Conservation (phyloP, 768 basidiomycete genomes). For the Xerocomus brunneocitrinus region DNA sequence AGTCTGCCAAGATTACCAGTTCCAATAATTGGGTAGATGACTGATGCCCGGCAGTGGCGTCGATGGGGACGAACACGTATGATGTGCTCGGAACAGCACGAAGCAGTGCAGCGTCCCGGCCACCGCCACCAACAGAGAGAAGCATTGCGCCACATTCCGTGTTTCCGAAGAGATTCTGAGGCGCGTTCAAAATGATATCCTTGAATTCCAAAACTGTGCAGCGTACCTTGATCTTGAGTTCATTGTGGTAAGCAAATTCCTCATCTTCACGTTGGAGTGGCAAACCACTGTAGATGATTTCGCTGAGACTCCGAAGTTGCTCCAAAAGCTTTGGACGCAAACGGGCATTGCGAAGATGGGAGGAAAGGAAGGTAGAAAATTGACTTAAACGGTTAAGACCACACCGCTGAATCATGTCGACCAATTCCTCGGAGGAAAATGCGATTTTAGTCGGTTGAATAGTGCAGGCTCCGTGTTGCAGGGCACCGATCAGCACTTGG, state of each 20-base stretch:
- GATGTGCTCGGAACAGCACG: slow-evolving; percentile 56
- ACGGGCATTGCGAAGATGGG: slow-evolving; percentile 57
- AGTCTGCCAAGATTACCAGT: slow-evolving; percentile 62
- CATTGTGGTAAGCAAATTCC: slow-evolving; percentile 61
- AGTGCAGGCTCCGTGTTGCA: slow-evolving; percentile 70
- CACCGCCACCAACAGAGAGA: slow-evolving; percentile 51
- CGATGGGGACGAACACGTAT: slow-evolving; percentile 63
- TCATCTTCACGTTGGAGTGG: slow-evolving; percentile 64
- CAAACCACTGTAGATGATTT: slow-evolving; percentile 64
- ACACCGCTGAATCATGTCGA: slow-evolving; percentile 65
- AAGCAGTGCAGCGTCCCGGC: slow-evolving; percentile 48
- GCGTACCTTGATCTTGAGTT: slow-evolving; percentile 59
- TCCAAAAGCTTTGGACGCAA: slow-evolving; percentile 57
- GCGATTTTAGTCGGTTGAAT: slow-evolving; percentile 64
- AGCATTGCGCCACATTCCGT: slow-evolving; percentile 78
- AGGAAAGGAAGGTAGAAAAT: slow-evolving; percentile 65
- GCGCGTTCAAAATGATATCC: slow-evolving; percentile 18
- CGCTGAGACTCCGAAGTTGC: slow-evolving; percentile 52
- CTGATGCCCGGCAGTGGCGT: slow-evolving; percentile 43
- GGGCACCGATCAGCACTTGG: slow-evolving; percentile 59
- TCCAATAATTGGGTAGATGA: slow-evolving; percentile 58
- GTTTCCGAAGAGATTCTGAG: slow-evolving; percentile 73
- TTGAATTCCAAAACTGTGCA: slow-evolving; percentile 10
- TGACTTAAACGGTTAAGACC: slow-evolving; percentile 72
- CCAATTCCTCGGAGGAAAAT: slow-evolving; percentile 64